Conservation (phyloP, 2,329 filamentous ascomycete genomes). For the Didymellaceae sp. region DNA sequence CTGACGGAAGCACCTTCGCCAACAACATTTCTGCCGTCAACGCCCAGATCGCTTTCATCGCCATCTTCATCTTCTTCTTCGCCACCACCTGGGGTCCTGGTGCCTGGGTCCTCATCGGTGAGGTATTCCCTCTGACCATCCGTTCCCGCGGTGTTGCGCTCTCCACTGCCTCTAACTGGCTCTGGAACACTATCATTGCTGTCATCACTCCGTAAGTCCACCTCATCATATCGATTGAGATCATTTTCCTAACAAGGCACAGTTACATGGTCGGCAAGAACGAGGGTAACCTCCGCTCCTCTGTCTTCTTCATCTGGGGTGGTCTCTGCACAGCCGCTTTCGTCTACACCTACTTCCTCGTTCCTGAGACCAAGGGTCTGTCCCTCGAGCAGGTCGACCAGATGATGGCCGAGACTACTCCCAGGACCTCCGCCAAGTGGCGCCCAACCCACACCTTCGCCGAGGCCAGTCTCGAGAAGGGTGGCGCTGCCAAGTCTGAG, state of each 20-base stretch:
- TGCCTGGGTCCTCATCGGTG: conserved; percentile 61
- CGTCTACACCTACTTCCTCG: conserved; percentile 67
- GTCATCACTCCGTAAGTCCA: conserved; percentile 64
- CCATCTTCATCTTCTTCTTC: conserved; percentile 78
- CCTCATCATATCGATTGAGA: not conserved
- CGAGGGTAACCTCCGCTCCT: conserved; percentile 62
- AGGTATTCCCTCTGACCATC: conserved; percentile 49
- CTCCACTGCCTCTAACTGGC: conserved; percentile 61
- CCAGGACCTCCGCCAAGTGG: conserved; percentile 77
- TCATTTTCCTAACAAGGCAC: not conserved
- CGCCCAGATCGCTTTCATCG: conserved; percentile 50
- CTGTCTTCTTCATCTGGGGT: conserved; percentile 60
- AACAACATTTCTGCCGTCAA: conserved; percentile 22
- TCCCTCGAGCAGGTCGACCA: conserved; percentile 74
- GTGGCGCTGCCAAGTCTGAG: conserved; percentile 22
- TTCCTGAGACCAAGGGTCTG: conserved; percentile 76
- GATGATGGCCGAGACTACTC: conserved; percentile 75
- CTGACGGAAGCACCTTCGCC: conserved; percentile 12
- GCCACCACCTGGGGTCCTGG: conserved; percentile 77
- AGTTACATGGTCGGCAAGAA: conserved; percentile 59
- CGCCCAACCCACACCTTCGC: conserved; percentile 72
- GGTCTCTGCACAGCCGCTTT: conserved; percentile 60
- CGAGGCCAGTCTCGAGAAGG: conserved; percentile 48
- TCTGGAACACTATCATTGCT: conserved; percentile 54
- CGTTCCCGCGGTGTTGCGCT: conserved; percentile 51